Evolutionary conservation across 2,329 filamentous ascomycete genomes (phyloP).

Genomic region (Whalleya microplaca): DNA sequence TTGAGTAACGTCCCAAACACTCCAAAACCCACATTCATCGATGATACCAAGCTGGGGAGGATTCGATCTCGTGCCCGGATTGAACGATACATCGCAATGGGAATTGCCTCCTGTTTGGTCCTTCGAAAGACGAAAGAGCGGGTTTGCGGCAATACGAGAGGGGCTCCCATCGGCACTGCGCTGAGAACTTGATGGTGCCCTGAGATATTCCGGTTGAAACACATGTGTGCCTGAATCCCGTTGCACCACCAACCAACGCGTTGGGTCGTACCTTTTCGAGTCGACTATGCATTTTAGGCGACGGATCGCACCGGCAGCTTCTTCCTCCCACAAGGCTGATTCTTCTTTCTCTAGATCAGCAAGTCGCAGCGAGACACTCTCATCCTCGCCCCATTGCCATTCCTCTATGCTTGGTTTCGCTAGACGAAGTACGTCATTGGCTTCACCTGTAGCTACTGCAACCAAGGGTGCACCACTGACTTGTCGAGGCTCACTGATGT

Average conservation of each 20-base stretch:
- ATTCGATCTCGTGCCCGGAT: slow-evolving; percentile 54
- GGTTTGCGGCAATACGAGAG: slow-evolving; percentile 60
- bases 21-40: slow-evolving; percentile 69
- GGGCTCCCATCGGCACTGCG: slow-evolving; percentile 34
- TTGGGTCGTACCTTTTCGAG: slow-evolving; percentile 39
- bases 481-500: slow-evolving; percentile 39
- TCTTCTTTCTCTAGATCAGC: slow-evolving; percentile 47
- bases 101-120: slow-evolving; percentile 56
- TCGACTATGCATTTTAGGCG: slow-evolving; percentile 54
- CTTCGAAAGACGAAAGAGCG: slow-evolving; percentile 55
- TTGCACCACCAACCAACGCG: slow-evolving; percentile 59
- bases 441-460: slow-evolving; percentile 58
- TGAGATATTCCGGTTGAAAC: slow-evolving; percentile 54
- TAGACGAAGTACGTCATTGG: slow-evolving; percentile 62
- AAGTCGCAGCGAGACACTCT: slow-evolving; percentile 51
- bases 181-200: slow-evolving; percentile 28
- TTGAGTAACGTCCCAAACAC: slow-evolving; percentile 62
- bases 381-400: slow-evolving; percentile 57
- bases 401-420: slow-evolving; percentile 52
- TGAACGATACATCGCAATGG: slow-evolving; percentile 69
- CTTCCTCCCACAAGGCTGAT: slow-evolving; percentile 58
- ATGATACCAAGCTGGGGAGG: slow-evolving; percentile 67
- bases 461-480: slow-evolving; percentile 41
- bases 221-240: slow-evolving; percentile 56
- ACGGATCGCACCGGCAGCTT: slow-evolving; percentile 50